A percentile compares a stretch with the other conserved stretches of the same genome.
These are phyloP conservation scores for Calonectria honghensis DNA, from an alignment of 2,329 filamentous ascomycete genomes.

Conservation along the genomic window DNA sequence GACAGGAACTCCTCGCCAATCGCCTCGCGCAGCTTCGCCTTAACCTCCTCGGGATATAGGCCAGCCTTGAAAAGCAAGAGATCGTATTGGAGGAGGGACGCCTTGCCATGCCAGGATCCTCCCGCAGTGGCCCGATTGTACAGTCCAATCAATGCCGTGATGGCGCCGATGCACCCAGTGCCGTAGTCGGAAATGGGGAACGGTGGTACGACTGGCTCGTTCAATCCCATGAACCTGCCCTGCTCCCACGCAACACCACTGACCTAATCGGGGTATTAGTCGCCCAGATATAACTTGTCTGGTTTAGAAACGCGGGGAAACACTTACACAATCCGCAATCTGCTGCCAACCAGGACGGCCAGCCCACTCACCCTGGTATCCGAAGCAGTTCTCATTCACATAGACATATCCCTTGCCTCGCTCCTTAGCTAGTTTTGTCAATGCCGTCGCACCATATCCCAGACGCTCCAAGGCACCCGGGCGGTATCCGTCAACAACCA, in stretches of 20 bases:
- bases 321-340: slow-evolving; percentile 77
- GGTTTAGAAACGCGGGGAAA: not conserved
- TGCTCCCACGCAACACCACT: slow-evolving; percentile 77
- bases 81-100: slow-evolving; percentile 81
- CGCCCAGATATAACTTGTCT: not conserved
- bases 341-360: slow-evolving; percentile 82
- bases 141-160: slow-evolving; percentile 79
- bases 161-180: slow-evolving; percentile 82
- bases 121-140: slow-evolving; percentile 77
- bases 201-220: slow-evolving; percentile 79
- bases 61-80: slow-evolving; percentile 78
- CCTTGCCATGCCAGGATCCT: slow-evolving; percentile 80
- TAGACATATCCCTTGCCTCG: slow-evolving; percentile 79
- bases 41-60: slow-evolving; percentile 71
- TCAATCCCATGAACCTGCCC: slow-evolving; percentile 75
- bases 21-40: slow-evolving; percentile 69
- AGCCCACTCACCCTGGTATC: slow-evolving; percentile 76
- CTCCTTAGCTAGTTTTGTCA: slow-evolving; percentile 71
- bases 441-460: slow-evolving; percentile 76
- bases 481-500: slow-evolving; percentile 81
- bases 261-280: slow-evolving; percentile 60
- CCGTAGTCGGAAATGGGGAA: slow-evolving; percentile 81
- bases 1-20: slow-evolving; percentile 73
- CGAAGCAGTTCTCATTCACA: slow-evolving; percentile 83
- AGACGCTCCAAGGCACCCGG: slow-evolving; percentile 78